Base-by-base conservation (phyloP, 176 grass and related monocot genomes). In the Rhynchospora pubera region DNA sequence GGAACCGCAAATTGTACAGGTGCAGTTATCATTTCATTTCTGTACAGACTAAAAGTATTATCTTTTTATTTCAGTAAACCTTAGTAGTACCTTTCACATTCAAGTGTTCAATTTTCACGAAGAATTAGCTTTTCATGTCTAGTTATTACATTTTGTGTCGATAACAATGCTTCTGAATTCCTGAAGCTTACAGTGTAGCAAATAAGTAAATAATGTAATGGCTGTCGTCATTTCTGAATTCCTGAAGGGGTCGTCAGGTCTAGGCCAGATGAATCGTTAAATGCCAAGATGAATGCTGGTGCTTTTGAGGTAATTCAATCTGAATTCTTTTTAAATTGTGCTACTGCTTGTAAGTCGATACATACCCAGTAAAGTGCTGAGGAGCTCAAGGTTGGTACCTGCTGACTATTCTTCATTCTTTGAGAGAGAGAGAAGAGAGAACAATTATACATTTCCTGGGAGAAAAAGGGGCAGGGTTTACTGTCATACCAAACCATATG, bases 331-430 rank as follows among this genome's bases (percentile, higher is more conserved):
- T 39, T 39, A 39, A 39, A 39, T 39, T 39, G 34, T 39, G 34
- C n/a, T n/a, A n/a, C n/a, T n/a, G n/a, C 34, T 39, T 39, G 34
- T 39, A 39, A 39, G 34, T 39, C 34, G 34, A 39, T 3, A 39
- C 34, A 39, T 39, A 39, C 34, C 34, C 34, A 4, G 34, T 39
- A 5, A 39, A 39, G 34, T 39, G 84, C 81, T 4, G 85, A 93
- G 76, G 92, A 98, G 85, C 55, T 98, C 82, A 98, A 98, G 92
- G 95, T 93, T 86, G 74, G 72, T 91, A 91, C 28, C 62, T 89
- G 30, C n/a, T 55, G 60, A 39, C 7, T 3, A 77, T 73, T 78
- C 14, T 65, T 52, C 28, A 71, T 71, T 5, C 67, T 71, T 71
- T 39, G 3, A 47, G 12, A 6, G 18, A 56, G 24, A 14, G 26